Conservation (phyloP, 495 filamentous ascomycete genomes). For the Penicillium steckii region DNA sequence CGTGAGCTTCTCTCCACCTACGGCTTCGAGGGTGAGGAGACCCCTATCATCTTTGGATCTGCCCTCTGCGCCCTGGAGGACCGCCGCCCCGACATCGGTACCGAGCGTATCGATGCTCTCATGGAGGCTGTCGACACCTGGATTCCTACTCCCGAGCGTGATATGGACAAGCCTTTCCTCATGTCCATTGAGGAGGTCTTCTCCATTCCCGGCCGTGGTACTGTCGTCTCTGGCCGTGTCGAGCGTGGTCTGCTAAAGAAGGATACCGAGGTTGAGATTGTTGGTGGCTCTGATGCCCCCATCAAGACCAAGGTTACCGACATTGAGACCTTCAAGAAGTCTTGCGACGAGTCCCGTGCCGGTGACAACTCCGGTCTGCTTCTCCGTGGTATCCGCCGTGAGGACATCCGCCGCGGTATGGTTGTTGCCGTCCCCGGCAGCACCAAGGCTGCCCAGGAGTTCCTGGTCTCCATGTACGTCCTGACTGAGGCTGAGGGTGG, state of each 20-base stretch:
- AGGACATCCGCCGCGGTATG: conserved; percentile 94
- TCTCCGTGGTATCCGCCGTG: conserved; percentile 89
- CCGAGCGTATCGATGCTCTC: conserved; percentile 80
- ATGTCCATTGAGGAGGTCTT: conserved; percentile 99
- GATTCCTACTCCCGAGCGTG: conserved; percentile 92
- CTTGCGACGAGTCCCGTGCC: conserved; percentile 86
- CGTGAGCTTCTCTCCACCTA: conserved; percentile 89
- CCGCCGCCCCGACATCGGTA: conserved; percentile 83
- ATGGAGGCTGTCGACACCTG: conserved; percentile 88
- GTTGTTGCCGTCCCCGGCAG: conserved; percentile 76
- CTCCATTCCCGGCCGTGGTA: conserved; percentile 96
- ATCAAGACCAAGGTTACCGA: conserved; percentile 99
- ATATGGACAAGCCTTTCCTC: conserved; percentile 94
- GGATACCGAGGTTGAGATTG: conserved; percentile 88
- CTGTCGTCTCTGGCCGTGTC: conserved; percentile 93
- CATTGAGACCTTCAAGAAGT: conserved; percentile 99
- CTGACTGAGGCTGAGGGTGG: conserved; percentile 97
- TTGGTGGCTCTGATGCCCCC: conserved; percentile 70
- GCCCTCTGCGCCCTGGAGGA: conserved; percentile 93
- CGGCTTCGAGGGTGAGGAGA: conserved; percentile 97
- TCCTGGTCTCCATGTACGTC: conserved; percentile 94
- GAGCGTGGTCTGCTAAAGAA: conserved; percentile 92
- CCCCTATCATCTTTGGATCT: conserved; percentile 93
- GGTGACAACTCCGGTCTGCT: conserved; percentile 99
- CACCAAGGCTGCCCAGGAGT: conserved; percentile 79